A percentile compares a stretch with the other conserved stretches of the same genome.
These are phyloP conservation scores for Fonsecaea pugnacius DNA, from an alignment of 2,329 filamentous ascomycete genomes.

Conservation along the genomic window DNA sequence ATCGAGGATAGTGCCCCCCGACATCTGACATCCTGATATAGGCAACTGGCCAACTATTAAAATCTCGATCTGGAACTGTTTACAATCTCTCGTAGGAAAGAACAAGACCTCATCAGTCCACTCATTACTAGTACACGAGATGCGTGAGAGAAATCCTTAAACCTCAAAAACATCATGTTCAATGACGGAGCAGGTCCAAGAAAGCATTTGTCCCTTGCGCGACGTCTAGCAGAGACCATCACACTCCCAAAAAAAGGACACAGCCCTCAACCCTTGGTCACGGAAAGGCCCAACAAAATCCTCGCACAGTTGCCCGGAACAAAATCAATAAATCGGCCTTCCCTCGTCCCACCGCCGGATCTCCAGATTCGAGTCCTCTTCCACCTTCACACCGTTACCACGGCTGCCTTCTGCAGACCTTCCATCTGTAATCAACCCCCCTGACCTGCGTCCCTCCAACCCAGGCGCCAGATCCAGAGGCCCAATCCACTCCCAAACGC, in stretches of 20 bases:
- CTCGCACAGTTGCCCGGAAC: neutral
- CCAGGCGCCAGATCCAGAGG: constrained; percentile 52
- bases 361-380: constrained; percentile 32
- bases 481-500: constrained; percentile 72
- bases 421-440: constrained; percentile 37
- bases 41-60: neutral
- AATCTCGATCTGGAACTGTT: neutral
- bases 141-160: neutral
- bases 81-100: neutral
- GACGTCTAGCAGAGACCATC: neutral
- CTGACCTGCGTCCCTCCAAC: constrained; percentile 37
- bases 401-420: constrained; percentile 20
- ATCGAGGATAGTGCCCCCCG: too few relatives aligned
- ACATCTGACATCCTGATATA: too few relatives aligned
- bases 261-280: neutral
- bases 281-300: neutral
- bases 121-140: neutral
- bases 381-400: constrained; percentile 37
- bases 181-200: neutral
- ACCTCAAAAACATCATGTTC: neutral
- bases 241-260: neutral
- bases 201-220: neutral
- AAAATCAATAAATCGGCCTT: constrained; percentile 47
- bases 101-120: neutral
- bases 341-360: constrained; percentile 48